Base-by-base conservation (phyloP, 352 stramenopile species). In the Phytopythium helicoides region DNA sequence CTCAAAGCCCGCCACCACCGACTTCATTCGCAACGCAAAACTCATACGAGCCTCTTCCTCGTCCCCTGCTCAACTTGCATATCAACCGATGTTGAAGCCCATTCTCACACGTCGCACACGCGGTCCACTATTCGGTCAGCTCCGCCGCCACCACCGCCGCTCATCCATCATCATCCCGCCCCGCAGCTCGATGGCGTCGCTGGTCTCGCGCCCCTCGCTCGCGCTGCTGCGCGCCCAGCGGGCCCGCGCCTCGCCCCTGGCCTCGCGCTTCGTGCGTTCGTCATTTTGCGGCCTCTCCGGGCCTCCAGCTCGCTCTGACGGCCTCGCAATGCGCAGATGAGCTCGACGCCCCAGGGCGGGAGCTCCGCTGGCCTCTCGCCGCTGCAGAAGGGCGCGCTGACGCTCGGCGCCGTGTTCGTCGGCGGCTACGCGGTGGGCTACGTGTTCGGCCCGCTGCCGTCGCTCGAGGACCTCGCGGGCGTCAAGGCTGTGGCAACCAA, bases 351-450 rank as follows among this genome's bases (percentile, higher is more conserved):
- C 31, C 16, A 40, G 37, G 3, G 47, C 7, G 21, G 39, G 8
- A 7, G 52, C 15, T 15, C 56, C 12, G 51, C 62, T 7, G 59
- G 65, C 6, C 58, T 82, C 18, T 78, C 62, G 47, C 68, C 71
- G 11, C 60, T 79, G 28, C 59, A 73, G 25, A 76, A 76, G 51
- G 73, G 54, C 6, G 69, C 65, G n/a, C 52, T 88, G 9, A 62
- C 62, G 23, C 65, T 88, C 22, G 69, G 63, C 12, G 70, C 70
- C 14, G 71, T 74, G 46, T 86, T 89, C 33, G 66, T 69, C 9
- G 81, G 81, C 8, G 81, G 81, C 1, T 89, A 89, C 33, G 77
- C 71, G 11, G 66, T 89, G 40, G 81, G 76, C 36, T 88, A 87
- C 65, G 75, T 83, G 34, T 87, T 84, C 56, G 81, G 77, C 1